Evolutionary conservation across 495 filamentous ascomycete genomes (phyloP).

Genomic region (Penicillium steckii): DNA sequence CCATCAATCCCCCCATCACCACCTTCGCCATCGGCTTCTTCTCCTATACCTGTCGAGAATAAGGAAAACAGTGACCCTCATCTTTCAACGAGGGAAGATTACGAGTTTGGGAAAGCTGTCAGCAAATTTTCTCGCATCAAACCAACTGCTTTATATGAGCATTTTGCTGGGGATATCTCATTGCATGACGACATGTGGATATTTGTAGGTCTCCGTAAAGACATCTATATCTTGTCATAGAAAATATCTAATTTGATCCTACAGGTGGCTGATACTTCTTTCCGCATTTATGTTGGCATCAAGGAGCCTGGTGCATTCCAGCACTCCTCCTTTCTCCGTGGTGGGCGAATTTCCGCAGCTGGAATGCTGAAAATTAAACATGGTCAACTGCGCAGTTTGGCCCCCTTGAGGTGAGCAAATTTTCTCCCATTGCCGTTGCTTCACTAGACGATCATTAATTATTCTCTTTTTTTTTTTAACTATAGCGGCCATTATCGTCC

Average conservation of each 20-base stretch:
- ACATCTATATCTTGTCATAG: neutral
- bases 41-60: slow-evolving; percentile 32
- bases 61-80: slow-evolving; percentile 48
- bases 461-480: slow-evolving; percentile 30
- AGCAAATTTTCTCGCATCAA: slow-evolving; percentile 68
- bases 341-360: slow-evolving; percentile 75
- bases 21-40: neutral
- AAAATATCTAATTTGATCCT: neutral
- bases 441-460: slow-evolving; percentile 19
- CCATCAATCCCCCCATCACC: slow-evolving; percentile 11
- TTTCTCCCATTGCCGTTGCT: too few relatives aligned
- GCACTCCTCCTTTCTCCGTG: slow-evolving; percentile 84
- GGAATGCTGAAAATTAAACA: slow-evolving; percentile 83
- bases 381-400: slow-evolving; percentile 63
- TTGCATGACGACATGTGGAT: slow-evolving; percentile 86
- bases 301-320: slow-evolving; percentile 88
- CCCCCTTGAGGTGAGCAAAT: slow-evolving; percentile 32
- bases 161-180: slow-evolving; percentile 66
- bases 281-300: slow-evolving; percentile 86
- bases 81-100: slow-evolving; percentile 8
- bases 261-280: slow-evolving; percentile 69
- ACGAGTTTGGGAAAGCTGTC: slow-evolving; percentile 47
- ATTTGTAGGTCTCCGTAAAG: slow-evolving; percentile 52
- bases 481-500: slow-evolving; percentile 82
- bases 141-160: slow-evolving; percentile 66